These are phyloP conservation scores for Salix udensis DNA, from an alignment of 345 rosid genomes.

Conservation along the genomic window DNA sequence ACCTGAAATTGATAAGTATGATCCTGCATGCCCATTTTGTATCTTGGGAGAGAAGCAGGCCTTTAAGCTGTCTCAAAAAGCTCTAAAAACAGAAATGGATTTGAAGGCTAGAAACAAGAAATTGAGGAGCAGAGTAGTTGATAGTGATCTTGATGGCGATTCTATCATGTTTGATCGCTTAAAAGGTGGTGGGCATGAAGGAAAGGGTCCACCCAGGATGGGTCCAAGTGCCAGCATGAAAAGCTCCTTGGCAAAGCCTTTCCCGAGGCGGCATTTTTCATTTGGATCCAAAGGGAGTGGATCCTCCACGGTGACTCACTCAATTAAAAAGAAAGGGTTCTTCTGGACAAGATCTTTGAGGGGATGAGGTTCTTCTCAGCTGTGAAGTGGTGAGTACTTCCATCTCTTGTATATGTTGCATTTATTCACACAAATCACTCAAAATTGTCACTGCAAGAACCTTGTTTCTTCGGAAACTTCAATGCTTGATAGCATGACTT, in stretches of 20 bases:
- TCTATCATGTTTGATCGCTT: slow-evolving; percentile 40
- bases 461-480: background rate
- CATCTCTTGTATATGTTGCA: background rate
- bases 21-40: slow-evolving; percentile 91
- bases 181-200: slow-evolving; percentile 41
- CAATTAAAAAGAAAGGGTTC: slow-evolving; percentile 63
- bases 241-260: slow-evolving; percentile 54
- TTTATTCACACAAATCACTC: background rate
- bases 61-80: slow-evolving; percentile 69
- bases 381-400: slow-evolving; percentile 31
- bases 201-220: slow-evolving; percentile 45
- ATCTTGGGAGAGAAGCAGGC: slow-evolving; percentile 80
- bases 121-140: slow-evolving; percentile 62
- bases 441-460: background rate
- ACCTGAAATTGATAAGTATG: slow-evolving; percentile 66
- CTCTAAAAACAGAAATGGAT: slow-evolving; percentile 72
- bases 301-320: slow-evolving; percentile 46
- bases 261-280: slow-evolving; percentile 71
- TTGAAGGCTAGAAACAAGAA: slow-evolving; percentile 59
- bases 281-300: slow-evolving; percentile 65
- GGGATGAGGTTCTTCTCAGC: slow-evolving; percentile 44
- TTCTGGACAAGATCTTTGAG: slow-evolving; percentile 87
- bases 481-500: background rate
- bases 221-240: slow-evolving; percentile 65
- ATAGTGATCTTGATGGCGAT: slow-evolving; percentile 54